phyloP scores from a whole-genome alignment of 208 protist species.

The Leishmania aethiopica region DNA sequence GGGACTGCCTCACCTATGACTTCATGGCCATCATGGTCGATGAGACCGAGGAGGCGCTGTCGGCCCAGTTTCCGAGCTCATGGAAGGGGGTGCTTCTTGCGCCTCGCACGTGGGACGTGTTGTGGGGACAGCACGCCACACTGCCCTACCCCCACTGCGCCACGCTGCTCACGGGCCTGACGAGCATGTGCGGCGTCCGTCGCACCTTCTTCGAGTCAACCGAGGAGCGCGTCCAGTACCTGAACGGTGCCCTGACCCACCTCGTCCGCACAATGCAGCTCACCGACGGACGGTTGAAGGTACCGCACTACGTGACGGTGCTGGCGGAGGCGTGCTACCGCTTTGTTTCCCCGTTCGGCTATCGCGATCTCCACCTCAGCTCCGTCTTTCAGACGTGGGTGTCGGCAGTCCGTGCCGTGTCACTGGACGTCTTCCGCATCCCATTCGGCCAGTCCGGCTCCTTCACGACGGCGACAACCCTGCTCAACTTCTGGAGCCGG shows the following conservation, averaged over 20 bases:
- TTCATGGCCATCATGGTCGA: constrained; percentile 88
- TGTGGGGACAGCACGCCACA: constrained; percentile 79
- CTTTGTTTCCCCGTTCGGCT: constrained; percentile 72
- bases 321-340: constrained; percentile 58
- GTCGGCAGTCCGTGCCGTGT: constrained; percentile 39
- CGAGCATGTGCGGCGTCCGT: constrained; percentile 73
- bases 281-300: constrained; percentile 55
- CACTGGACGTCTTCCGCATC: constrained; percentile 66
- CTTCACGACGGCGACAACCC: constrained; percentile 63
- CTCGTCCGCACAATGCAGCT: constrained; percentile 40
- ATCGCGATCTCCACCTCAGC: constrained; percentile 68
- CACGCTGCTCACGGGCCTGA: constrained; percentile 60
- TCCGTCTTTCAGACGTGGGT: constrained; percentile 53
- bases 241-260: constrained; percentile 51
- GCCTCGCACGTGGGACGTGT: constrained; percentile 42
- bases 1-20: constrained; percentile 73
- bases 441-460: constrained; percentile 73
- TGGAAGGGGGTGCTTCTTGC: constrained; percentile 68
- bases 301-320: constrained; percentile 70
- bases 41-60: constrained; percentile 80
- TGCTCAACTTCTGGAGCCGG: constrained; percentile 74
- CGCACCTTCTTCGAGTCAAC: constrained; percentile 78
- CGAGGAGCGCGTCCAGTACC: constrained; percentile 67
- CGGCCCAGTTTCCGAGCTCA: constrained; percentile 71
- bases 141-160: constrained; percentile 73